Percentiles rank a stretch among this genome's conserved stretches.
These are phyloP conservation scores for Emericellopsis cladophorae DNA, from an alignment of 2,329 filamentous ascomycete genomes.

Conservation along the genomic window DNA sequence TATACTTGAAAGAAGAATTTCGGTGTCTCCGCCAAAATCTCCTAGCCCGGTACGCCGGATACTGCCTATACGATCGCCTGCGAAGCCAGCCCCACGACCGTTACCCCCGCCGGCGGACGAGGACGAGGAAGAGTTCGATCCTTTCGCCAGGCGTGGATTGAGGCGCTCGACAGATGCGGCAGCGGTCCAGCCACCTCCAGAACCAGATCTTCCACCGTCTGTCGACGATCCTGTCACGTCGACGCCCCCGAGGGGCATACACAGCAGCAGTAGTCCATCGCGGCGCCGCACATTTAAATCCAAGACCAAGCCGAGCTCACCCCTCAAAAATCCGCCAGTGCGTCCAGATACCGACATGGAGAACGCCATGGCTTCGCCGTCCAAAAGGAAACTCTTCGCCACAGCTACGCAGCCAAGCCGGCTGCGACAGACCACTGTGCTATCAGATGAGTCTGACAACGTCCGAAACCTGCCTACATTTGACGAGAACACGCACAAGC, in stretches of 20 bases:
- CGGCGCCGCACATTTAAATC: slow-evolving; percentile 23
- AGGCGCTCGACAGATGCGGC: slow-evolving; percentile 12
- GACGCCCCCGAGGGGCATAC: slow-evolving; percentile 45
- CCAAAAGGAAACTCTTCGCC: not conserved
- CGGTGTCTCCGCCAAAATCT: slow-evolving; percentile 19
- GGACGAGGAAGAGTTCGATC: slow-evolving; percentile 28
- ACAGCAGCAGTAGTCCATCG: slow-evolving; percentile 41
- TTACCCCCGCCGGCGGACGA: slow-evolving; percentile 30
- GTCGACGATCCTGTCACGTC: slow-evolving; percentile 38
- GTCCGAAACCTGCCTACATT: slow-evolving; percentile 26
- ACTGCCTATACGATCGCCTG: slow-evolving; percentile 24
- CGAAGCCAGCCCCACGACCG: slow-evolving; percentile 30
- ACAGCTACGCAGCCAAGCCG: not conserved
- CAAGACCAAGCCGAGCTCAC: slow-evolving; percentile 33
- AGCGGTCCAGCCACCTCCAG: slow-evolving; percentile 18
- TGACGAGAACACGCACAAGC: slow-evolving; percentile 34
- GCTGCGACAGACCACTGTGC: not conserved
- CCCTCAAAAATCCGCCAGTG: slow-evolving; percentile 30
- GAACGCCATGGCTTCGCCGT: not conserved
- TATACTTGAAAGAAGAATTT: slow-evolving; percentile 33
- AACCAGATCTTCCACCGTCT: slow-evolving; percentile 53
- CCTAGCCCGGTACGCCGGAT: slow-evolving; percentile 3
- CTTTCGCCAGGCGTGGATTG: slow-evolving; percentile 22
- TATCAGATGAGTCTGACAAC: slow-evolving; percentile 14
- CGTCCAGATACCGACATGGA: slow-evolving; percentile 8